Percentiles rank a stretch among this genome's conserved stretches.
Evolutionary conservation across 352 stramenopile species (phyloP).

Genomic region (Pythium diclinum): DNA sequence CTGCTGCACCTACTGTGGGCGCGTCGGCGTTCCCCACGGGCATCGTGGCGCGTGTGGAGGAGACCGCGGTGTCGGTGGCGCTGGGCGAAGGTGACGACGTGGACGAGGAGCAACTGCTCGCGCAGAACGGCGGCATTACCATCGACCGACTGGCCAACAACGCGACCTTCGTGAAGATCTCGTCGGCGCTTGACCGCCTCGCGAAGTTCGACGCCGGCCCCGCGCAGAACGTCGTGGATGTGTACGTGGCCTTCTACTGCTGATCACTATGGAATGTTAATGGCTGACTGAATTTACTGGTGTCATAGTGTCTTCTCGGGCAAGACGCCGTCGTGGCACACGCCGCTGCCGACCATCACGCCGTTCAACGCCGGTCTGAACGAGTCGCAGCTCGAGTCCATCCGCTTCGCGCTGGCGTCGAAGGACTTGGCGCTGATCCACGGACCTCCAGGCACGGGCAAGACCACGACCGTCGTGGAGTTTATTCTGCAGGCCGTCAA

Average conservation of each 20-base stretch:
- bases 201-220: slow-evolving; percentile 57
- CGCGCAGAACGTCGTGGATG: slow-evolving; percentile 59
- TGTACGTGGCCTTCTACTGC: slow-evolving; percentile 31
- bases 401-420: slow-evolving; percentile 78
- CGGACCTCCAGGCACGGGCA: slow-evolving; percentile 91
- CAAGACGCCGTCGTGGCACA: slow-evolving; percentile 48
- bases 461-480: slow-evolving; percentile 98
- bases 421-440: slow-evolving; percentile 91
- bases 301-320: slow-evolving; percentile 48
- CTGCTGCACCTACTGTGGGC: not conserved
- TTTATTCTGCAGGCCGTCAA: slow-evolving; percentile 93
- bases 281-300: not conserved
- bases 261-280: not conserved
- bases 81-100: slow-evolving; percentile 52
- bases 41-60: slow-evolving; percentile 65
- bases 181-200: slow-evolving; percentile 57
- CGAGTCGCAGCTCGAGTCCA: slow-evolving; percentile 68
- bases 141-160: slow-evolving; percentile 87
- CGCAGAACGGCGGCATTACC: slow-evolving; percentile 31
- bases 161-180: slow-evolving; percentile 78
- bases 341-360: slow-evolving; percentile 39
- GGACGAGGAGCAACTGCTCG: slow-evolving; percentile 45
- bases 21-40: slow-evolving; percentile 38
- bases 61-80: slow-evolving; percentile 54
- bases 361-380: slow-evolving; percentile 64